Percentiles rank a stretch among this genome's conserved stretches.
phyloP scores from a whole-genome alignment of 2,329 filamentous ascomycete species.

The Diatrype stigma region DNA sequence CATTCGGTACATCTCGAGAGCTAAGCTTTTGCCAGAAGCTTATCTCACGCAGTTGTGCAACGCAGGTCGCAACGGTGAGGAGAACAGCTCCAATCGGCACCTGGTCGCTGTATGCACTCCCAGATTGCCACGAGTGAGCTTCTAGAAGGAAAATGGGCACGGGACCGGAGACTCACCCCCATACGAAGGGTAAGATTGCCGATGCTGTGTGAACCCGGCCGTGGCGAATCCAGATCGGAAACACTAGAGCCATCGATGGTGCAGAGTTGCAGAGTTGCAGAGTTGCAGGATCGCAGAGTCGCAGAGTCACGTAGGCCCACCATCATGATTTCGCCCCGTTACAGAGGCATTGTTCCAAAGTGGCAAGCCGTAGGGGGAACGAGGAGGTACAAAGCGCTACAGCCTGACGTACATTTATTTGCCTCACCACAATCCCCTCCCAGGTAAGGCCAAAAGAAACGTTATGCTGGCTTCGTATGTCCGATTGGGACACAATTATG shows the following conservation, averaged over 20 bases:
- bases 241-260: background rate
- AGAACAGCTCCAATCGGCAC: background rate
- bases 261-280: no score
- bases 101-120: background rate
- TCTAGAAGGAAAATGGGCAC: background rate
- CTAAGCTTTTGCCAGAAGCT: constrained; percentile 1
- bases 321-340: background rate
- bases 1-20: background rate
- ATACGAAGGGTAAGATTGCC: background rate
- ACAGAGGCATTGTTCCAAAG: background rate
- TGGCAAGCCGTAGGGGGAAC: background rate
- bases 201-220: background rate
- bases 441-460: background rate
- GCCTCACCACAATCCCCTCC: background rate
- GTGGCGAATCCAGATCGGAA: background rate
- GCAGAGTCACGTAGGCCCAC: background rate
- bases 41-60: background rate
- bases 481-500: no score
- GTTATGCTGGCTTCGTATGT: background rate
- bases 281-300: no score
- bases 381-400: background rate
- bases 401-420: background rate
- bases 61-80: background rate
- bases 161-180: background rate
- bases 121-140: background rate